Conservation (phyloP, 2,329 filamentous ascomycete species). For the Nothomitra cinnamomea region DNA sequence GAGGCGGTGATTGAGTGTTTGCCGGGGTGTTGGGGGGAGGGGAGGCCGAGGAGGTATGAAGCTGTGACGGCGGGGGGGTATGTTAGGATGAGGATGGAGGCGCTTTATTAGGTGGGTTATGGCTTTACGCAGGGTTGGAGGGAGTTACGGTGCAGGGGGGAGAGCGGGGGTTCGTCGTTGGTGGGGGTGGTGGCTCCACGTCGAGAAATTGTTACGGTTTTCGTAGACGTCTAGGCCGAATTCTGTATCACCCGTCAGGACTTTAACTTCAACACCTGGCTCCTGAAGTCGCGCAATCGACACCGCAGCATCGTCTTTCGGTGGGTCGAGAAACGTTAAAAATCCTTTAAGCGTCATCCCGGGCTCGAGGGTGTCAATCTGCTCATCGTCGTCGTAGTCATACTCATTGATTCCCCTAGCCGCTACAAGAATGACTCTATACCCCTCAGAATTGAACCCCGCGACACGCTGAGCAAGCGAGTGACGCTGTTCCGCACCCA, state of each 20-base stretch:
- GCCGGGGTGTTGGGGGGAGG: constrained; percentile 18
- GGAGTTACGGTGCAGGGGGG: no score
- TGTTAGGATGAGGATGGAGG: constrained; percentile 18
- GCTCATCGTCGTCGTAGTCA: neutral
- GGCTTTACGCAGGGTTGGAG: no score
- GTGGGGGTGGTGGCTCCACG: no score
- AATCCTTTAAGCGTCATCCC: neutral
- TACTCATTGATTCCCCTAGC: neutral
- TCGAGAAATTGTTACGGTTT: no score
- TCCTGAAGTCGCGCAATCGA: neutral
- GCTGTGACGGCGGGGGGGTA: constrained; percentile 22
- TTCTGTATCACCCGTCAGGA: neutral
- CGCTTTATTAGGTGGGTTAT: constrained; percentile 5
- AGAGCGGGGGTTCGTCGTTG: no score
- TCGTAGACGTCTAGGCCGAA: no score
- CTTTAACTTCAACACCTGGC: neutral
- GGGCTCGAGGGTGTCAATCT: neutral
- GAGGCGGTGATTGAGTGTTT: constrained; percentile 17
- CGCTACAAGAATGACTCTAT: neutral
- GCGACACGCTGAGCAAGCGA: neutral
- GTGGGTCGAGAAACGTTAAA: constrained; percentile 4
- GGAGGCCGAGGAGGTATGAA: constrained; percentile 22
- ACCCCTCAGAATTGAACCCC: neutral
- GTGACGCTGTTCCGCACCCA: neutral
- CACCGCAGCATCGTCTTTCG: neutral